Conservation (phyloP, 2,329 filamentous ascomycete species). For the Sporothrix brunneoviolacea region DNA sequence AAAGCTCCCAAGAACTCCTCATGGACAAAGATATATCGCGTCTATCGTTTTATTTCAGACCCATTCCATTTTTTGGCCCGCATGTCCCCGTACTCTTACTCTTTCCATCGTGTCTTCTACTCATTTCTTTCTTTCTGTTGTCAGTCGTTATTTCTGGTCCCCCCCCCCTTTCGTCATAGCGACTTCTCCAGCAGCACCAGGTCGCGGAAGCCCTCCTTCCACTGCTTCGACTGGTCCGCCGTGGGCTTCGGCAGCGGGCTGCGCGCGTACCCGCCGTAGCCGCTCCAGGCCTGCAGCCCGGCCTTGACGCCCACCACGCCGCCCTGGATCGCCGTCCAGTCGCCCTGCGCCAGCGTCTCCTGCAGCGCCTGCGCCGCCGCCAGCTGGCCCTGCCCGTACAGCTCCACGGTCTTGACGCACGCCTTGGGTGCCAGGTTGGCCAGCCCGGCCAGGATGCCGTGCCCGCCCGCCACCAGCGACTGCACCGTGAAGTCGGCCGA, state of each 20-base stretch:
- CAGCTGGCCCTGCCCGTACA: slow-evolving; percentile 51
- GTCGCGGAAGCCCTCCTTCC: slow-evolving; percentile 51
- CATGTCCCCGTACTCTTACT: background rate
- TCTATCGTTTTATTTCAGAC: no score
- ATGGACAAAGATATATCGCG: background rate
- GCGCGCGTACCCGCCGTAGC: slow-evolving; percentile 53
- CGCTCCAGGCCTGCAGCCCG: slow-evolving; percentile 57
- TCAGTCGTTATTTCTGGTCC: background rate
- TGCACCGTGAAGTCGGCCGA: slow-evolving; percentile 68
- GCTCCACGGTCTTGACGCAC: slow-evolving; percentile 53
- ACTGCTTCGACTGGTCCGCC: slow-evolving; percentile 39
- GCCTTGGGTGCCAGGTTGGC: slow-evolving; percentile 65
- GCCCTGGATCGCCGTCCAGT: slow-evolving; percentile 66
- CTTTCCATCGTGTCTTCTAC: background rate
- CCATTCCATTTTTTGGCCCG: no score
- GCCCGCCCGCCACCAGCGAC: slow-evolving; percentile 60
- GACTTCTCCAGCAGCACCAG: slow-evolving; percentile 46
- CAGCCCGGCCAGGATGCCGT: slow-evolving; percentile 65
- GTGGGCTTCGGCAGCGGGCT: slow-evolving; percentile 46
- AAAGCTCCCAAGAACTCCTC: no score
- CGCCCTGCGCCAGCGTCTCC: slow-evolving; percentile 58
- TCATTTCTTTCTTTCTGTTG: no score
- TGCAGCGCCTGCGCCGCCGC: slow-evolving; percentile 58
- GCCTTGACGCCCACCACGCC: slow-evolving; percentile 68
- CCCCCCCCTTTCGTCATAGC: slow-evolving; percentile 25